These are phyloP conservation scores for Colletotrichum chlorophyti DNA, from an alignment of 2,329 filamentous ascomycete species.

Conservation along the genomic window DNA sequence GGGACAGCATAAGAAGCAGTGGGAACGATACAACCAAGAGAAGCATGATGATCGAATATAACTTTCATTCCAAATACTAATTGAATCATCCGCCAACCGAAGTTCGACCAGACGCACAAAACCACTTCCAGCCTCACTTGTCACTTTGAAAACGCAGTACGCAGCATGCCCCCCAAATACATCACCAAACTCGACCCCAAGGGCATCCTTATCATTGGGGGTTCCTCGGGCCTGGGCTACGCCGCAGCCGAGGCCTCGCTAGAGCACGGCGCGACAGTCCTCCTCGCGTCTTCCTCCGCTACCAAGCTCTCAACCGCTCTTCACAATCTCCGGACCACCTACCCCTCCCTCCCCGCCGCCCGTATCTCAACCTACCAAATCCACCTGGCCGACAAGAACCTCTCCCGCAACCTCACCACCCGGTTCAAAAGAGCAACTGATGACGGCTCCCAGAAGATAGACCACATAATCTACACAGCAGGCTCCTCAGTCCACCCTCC, in stretches of 20 bases:
- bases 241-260: slow-evolving; percentile 5
- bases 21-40: too few relatives aligned
- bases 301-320: slow-evolving; percentile 7
- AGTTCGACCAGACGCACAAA: too few relatives aligned
- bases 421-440: not conserved
- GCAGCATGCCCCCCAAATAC: not conserved
- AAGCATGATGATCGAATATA: too few relatives aligned
- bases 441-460: not conserved
- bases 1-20: too few relatives aligned
- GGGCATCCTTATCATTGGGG: slow-evolving; percentile 3
- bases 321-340: not conserved
- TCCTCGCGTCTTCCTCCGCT: slow-evolving; percentile 4
- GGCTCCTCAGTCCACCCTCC: not conserved
- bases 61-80: too few relatives aligned
- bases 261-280: not conserved
- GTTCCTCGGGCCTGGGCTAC: slow-evolving; percentile 16
- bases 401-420: not conserved
- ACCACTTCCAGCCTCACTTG: too few relatives aligned
- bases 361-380: not conserved
- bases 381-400: slow-evolving; percentile 6
- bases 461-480: slow-evolving; percentile 20
- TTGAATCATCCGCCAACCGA: too few relatives aligned
- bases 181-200: not conserved
- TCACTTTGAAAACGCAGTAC: too few relatives aligned
- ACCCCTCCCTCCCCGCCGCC: not conserved